Base-by-base conservation (phyloP, 345 rosid species). In the Melastoma malabathricum region DNA sequence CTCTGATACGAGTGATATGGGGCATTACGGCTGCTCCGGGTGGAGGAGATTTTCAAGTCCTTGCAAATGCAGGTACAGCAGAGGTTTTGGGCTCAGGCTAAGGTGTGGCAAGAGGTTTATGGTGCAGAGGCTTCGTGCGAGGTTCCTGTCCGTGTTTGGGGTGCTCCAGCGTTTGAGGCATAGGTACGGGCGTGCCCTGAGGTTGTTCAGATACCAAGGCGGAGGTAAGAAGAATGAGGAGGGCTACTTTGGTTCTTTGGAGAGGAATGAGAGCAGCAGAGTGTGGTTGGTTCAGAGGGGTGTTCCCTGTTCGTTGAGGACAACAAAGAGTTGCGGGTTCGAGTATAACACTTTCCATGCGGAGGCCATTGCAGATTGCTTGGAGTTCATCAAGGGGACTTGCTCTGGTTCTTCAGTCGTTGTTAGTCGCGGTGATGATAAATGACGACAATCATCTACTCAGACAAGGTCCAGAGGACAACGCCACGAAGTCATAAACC, bases 341-440 rank as follows among this genome's bases (percentile, higher is more conserved):
- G 18, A 2, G 29, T 23, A 29, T 6, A 63, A 63, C 34, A 51
- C 67, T 7, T 58, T 63, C 31, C 57, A 63, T 23, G 17, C 67
- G 13, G 67, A 63, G 41, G 67, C 67, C 16, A 63, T 57, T 10
- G 50, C 46, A 3, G 67, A 63, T 15, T 63, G 67, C 62, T 57
- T 63, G 67, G 67, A 63, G 58, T 63, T 63, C 67, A 63, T 63
- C 47, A 63, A 57, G 52, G 48, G 58, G 43, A 48, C 56, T 29
- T 60, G 9, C 12, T 34, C 41, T 34, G 12, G 12, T 34, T 9
- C 41, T 34, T 34, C 41, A 2, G 25, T 22, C 2, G 41, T 34
- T 34, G 41, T 6, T 6, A 12, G 41, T 34, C 41, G 2, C 41
- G 12, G 41, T 12, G 41, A 9, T 2, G 12, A 34, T 8, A 2